Percentiles rank a stretch among this genome's conserved stretches.
Evolutionary conservation across 495 filamentous ascomycete genomes (phyloP).

Genomic region (Neurospora sp.): DNA sequence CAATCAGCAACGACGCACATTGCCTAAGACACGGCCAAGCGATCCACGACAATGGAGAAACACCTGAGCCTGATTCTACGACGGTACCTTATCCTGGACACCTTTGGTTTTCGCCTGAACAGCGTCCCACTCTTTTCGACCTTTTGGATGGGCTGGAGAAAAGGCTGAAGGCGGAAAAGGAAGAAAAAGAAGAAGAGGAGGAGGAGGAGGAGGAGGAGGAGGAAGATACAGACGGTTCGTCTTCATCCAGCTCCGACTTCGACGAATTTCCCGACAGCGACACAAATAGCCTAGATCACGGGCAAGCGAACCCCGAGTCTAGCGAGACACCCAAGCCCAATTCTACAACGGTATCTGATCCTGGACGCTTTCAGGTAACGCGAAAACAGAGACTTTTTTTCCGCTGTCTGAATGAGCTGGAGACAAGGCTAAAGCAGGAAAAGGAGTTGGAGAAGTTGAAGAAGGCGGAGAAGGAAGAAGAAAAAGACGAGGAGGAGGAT

Average conservation of each 20-base stretch:
- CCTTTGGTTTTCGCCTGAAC: neutral
- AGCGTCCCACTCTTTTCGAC: neutral
- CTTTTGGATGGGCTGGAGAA: neutral
- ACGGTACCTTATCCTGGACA: neutral
- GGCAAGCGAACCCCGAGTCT: too few species aligned
- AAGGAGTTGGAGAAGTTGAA: too few species aligned
- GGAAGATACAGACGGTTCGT: constrained; percentile 37
- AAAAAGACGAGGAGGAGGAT: constrained; percentile 8
- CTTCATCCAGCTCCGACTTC: too few species aligned
- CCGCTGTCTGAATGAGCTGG: too few species aligned
- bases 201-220: constrained; percentile 46
- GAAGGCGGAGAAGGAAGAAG: constrained; percentile 43
- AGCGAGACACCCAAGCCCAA: too few species aligned
- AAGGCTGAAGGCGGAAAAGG: constrained; percentile 37
- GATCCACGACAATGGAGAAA: neutral
- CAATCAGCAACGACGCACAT: neutral
- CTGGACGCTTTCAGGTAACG: too few species aligned
- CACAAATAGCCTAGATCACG: too few species aligned
- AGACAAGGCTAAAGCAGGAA: too few species aligned
- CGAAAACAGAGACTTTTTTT: too few species aligned
- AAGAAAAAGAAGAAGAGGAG: constrained; percentile 50
- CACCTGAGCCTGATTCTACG: neutral
- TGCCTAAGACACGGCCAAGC: neutral
- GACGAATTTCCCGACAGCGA: too few species aligned
- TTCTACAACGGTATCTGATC: too few species aligned